These are phyloP conservation scores for Citeromyces nyonsensis DNA, from an alignment of 805 yeast genomes.

Conservation along the genomic window DNA sequence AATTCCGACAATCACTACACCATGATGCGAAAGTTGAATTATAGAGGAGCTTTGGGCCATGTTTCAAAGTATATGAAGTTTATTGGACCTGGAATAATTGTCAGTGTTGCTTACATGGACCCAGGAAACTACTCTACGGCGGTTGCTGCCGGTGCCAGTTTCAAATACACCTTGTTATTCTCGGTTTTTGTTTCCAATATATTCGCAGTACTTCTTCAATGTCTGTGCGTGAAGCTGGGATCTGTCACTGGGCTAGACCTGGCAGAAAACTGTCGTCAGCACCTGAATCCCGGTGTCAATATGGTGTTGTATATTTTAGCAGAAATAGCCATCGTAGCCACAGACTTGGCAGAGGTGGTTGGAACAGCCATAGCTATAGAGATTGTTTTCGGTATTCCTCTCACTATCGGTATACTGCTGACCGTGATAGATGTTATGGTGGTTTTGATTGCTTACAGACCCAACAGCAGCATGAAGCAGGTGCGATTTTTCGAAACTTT, in stretches of 20 bases:
- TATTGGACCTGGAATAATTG: conserved; percentile 80
- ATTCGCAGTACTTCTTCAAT: conserved; percentile 73
- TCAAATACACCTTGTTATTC: conserved; percentile 58
- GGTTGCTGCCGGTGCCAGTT: conserved; percentile 76
- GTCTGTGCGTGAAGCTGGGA: conserved; percentile 73
- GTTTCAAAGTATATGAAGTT: conserved; percentile 40
- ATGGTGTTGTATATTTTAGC: conserved; percentile 51
- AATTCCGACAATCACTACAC: not conserved
- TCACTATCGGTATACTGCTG: conserved; percentile 57
- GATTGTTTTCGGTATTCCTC: conserved; percentile 61
- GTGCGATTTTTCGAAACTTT: conserved; percentile 67
- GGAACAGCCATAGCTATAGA: conserved; percentile 84
- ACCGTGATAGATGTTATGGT: conserved; percentile 75
- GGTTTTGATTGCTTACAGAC: conserved; percentile 64
- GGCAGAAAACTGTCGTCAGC: conserved; percentile 68
- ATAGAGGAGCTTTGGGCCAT: not conserved
- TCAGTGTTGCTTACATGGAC: conserved; percentile 84
- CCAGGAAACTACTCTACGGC: conserved; percentile 91
- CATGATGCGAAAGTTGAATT: too few relatives aligned
- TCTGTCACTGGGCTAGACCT: conserved; percentile 82
- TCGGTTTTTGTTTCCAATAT: conserved; percentile 63
- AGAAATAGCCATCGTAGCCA: conserved; percentile 79
- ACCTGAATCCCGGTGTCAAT: conserved; percentile 57
- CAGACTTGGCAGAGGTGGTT: conserved; percentile 88
- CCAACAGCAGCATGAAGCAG: conserved; percentile 39